These are phyloP conservation scores for Eucalyptus coolabah DNA, from an alignment of 345 rosid genomes.

Conservation along the genomic window DNA sequence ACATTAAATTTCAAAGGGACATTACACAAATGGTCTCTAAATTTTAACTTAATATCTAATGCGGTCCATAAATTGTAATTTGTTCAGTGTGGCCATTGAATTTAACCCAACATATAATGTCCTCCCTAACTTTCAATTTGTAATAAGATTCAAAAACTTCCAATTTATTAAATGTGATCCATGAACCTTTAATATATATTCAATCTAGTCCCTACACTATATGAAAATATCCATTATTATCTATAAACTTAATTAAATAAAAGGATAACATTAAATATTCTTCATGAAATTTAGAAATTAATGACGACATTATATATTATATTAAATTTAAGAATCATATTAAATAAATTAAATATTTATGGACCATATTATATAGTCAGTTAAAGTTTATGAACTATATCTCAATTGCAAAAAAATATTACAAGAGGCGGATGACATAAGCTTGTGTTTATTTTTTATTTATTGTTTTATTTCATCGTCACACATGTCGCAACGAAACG, in stretches of 20 bases:
- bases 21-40: accelerated
- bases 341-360: too few species aligned
- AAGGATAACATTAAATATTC: accelerated
- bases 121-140: too few species aligned
- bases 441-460: not conserved
- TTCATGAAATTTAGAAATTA: too few species aligned
- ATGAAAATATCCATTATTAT: too few species aligned
- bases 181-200: too few species aligned
- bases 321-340: accelerated
- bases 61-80: accelerated
- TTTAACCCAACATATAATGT: too few species aligned
- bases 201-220: accelerated
- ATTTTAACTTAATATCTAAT: too few species aligned
- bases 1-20: not conserved
- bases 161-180: accelerated
- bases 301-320: too few species aligned
- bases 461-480: not conserved
- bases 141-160: accelerated
- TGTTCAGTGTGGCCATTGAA: too few species aligned
- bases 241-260: too few species aligned
- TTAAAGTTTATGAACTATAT: too few species aligned
- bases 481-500: not conserved
- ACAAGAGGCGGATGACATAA: not conserved
- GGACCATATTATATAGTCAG: accelerated
- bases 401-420: too few species aligned